phyloP scores from a whole-genome alignment of 2,329 filamentous ascomycete genomes.

The Xylariales sp. region DNA sequence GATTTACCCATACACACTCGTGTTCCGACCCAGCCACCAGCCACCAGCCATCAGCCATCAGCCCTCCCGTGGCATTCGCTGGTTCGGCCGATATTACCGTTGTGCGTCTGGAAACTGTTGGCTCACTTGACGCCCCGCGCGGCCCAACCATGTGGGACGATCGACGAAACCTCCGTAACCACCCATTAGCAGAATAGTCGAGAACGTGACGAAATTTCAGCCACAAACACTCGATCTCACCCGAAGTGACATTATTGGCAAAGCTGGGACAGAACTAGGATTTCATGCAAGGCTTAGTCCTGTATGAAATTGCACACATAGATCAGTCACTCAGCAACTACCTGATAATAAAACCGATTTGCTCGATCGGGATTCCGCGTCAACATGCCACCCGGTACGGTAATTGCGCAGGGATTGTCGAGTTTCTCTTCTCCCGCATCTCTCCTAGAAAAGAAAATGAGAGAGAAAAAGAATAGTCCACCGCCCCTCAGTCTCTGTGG shows the following conservation, averaged over 20 bases:
- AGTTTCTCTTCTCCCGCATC: not conserved
- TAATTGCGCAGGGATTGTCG: slow-evolving; percentile 9
- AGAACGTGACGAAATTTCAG: slow-evolving; percentile 35
- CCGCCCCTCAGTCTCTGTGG: slow-evolving; percentile 6
- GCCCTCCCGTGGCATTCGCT: slow-evolving; percentile 18
- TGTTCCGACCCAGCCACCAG: slow-evolving; percentile 29
- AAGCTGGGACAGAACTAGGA: not conserved
- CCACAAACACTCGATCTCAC: slow-evolving; percentile 23
- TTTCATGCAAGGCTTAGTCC: slow-evolving; percentile 11
- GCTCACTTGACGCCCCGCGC: slow-evolving; percentile 31
- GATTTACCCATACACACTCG: slow-evolving; percentile 13
- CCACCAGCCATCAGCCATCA: slow-evolving; percentile 22
- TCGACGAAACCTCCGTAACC: slow-evolving; percentile 36
- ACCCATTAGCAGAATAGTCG: slow-evolving; percentile 34
- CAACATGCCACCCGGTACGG: slow-evolving; percentile 6
- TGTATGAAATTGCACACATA: slow-evolving; percentile 8
- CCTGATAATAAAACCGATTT: slow-evolving; percentile 6
- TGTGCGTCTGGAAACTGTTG: slow-evolving; percentile 24
- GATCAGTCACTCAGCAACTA: not conserved
- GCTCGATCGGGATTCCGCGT: slow-evolving; percentile 5
- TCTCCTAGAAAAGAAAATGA: not conserved
- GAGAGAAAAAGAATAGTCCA: not conserved
- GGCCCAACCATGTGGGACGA: slow-evolving; percentile 39
- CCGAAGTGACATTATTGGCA: slow-evolving; percentile 8
- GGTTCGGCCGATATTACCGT: slow-evolving; percentile 31